Evolutionary conservation across 169 alveolate species (phyloP).

Genomic region (Perkinsus marinus): DNA sequence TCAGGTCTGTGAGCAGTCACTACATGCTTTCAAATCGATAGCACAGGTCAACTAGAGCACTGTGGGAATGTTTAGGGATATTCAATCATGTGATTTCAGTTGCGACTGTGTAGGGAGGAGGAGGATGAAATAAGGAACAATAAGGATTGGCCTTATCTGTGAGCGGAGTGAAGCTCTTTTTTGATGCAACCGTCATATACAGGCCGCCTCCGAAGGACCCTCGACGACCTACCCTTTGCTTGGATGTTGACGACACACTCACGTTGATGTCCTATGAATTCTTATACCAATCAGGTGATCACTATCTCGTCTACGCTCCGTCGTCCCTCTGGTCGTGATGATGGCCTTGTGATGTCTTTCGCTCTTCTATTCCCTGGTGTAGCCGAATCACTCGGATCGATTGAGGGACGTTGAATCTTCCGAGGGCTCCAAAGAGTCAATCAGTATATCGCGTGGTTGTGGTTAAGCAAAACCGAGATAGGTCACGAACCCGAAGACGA

Average conservation of each 20-base stretch:
- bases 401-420: too few relatives aligned
- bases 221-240: background rate
- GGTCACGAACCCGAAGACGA: background rate
- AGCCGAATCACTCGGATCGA: too few relatives aligned
- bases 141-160: background rate
- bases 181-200: background rate
- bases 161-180: background rate
- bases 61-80: too few relatives aligned
- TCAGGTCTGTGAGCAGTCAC: background rate
- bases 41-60: background rate
- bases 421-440: background rate
- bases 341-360: too few relatives aligned
- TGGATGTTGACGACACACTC: background rate
- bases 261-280: background rate
- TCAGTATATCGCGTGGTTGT: too few relatives aligned
- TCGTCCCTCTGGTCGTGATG: too few relatives aligned
- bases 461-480: too few relatives aligned
- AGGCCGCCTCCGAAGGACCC: background rate
- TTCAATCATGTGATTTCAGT: too few relatives aligned
- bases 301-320: background rate
- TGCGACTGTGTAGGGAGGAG: background rate
- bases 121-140: background rate
- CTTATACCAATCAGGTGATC: background rate
- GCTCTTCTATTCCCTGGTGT: too few relatives aligned
- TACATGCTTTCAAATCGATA: background rate